These are phyloP conservation scores for Talaromyces rugulosus DNA, from an alignment of 2,329 filamentous ascomycete species.

Conservation along the genomic window DNA sequence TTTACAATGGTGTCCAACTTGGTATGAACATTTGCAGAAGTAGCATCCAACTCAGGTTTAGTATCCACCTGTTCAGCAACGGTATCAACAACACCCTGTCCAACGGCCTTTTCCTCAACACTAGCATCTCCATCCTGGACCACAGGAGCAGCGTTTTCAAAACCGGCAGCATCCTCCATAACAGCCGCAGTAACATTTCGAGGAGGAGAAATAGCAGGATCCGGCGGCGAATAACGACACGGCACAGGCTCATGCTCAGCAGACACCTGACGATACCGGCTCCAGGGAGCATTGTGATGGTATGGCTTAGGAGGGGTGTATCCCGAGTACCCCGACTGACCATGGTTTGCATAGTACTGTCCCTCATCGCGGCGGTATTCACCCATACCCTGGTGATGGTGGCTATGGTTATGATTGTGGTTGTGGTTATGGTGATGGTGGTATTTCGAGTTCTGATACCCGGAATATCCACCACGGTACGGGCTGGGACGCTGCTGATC, in stretches of 20 bases:
- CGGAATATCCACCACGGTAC: background rate
- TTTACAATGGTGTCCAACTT: background rate
- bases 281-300: background rate
- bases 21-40: background rate
- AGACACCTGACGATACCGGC: background rate
- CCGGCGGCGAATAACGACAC: background rate
- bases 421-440: background rate
- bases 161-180: background rate
- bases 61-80: background rate
- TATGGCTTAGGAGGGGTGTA: background rate
- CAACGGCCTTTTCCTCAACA: too few species aligned
- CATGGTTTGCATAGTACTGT: background rate
- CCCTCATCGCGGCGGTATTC: background rate
- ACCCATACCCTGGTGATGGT: background rate
- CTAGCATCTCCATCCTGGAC: background rate
- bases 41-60: background rate
- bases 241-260: background rate
- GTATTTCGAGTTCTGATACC: background rate
- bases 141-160: background rate
- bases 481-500: background rate
- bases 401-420: background rate
- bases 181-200: background rate
- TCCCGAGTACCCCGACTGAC: background rate
- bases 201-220: background rate
- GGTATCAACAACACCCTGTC: background rate